Conservation (phyloP, 345 rosid genomes). For the Tarenaya hassleriana region DNA sequence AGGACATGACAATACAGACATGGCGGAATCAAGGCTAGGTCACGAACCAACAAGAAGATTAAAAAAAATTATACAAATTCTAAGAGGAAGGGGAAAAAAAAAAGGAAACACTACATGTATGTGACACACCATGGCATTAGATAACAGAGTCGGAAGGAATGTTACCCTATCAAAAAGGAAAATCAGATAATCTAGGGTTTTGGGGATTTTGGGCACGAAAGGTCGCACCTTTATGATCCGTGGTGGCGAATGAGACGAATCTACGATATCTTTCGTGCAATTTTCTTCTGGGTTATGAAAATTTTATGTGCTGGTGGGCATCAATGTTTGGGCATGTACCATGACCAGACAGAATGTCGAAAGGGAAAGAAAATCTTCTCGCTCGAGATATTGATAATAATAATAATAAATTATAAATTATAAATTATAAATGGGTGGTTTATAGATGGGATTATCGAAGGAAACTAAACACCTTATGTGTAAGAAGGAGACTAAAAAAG, state of each 20-base stretch:
- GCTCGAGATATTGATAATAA: conserved; percentile 9
- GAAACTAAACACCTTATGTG: too few relatives aligned
- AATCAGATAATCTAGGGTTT: not conserved
- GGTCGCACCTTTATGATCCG: conserved; percentile 26
- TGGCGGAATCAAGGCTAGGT: conserved; percentile 37
- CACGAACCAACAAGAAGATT: conserved; percentile 17
- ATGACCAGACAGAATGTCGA: conserved; percentile 29
- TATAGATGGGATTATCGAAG: conserved; percentile 1
- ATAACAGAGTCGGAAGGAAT: conserved; percentile 6
- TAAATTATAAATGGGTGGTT: conserved; percentile 24
- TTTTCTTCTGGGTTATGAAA: conserved; percentile 19
- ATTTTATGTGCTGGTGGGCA: conserved; percentile 21
- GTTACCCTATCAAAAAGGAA: conserved; percentile 13
- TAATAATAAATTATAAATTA: too few relatives aligned
- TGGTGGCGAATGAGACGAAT: conserved; percentile 22
- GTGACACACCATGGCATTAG: conserved; percentile 14
- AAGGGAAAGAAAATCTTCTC: conserved; percentile 11
- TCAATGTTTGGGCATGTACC: conserved; percentile 32
- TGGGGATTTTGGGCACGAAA: conserved; percentile 23
- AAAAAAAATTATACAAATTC: conserved; percentile 1
- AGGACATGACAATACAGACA: conserved; percentile 29
- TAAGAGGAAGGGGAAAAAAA: not conserved
- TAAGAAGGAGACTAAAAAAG: too few relatives aligned
- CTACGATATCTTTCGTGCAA: not conserved
- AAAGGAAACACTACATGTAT: conserved; percentile 4